Evolutionary conservation across 1,284 basidiomycete species (phyloP).

Genomic region (Ceratobasidium sp.): DNA sequence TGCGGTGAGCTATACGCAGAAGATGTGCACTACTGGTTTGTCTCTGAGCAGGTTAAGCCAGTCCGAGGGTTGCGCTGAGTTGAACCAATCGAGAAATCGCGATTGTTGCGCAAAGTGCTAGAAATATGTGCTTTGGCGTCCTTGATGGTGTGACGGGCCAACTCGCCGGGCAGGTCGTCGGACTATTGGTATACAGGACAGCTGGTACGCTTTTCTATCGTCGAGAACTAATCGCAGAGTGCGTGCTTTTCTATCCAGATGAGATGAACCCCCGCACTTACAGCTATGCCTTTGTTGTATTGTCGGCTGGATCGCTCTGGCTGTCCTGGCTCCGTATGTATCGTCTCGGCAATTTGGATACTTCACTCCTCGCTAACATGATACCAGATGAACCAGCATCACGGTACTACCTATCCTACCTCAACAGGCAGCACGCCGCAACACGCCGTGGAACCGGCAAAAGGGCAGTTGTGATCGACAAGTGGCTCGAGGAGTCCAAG

Average conservation of each 20-base stretch:
- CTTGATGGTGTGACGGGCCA: background rate
- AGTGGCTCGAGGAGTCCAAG: constrained; percentile 56
- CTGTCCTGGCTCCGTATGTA: constrained; percentile 52
- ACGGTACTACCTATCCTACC: constrained; percentile 58
- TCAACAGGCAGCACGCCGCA: constrained; percentile 57
- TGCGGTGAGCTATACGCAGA: constrained; percentile 60
- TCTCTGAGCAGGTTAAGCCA: too few relatives aligned
- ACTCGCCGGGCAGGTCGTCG: constrained; percentile 58
- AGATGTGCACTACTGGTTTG: constrained; percentile 55
- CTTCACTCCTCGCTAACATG: background rate
- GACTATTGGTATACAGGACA: constrained; percentile 57
- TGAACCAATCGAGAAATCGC: constrained; percentile 49
- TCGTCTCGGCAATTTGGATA: background rate
- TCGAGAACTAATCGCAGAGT: constrained; percentile 56
- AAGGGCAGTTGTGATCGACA: constrained; percentile 56
- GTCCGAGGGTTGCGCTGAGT: background rate
- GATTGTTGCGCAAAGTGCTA: constrained; percentile 59
- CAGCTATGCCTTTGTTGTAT: constrained; percentile 54
- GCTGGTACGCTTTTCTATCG: constrained; percentile 57
- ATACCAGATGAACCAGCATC: constrained; percentile 41
- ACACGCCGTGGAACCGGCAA: constrained; percentile 57
- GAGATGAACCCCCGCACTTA: background rate
- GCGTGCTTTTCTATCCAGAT: constrained; percentile 44
- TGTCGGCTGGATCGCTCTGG: constrained; percentile 57
- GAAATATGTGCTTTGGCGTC: constrained; percentile 53